phyloP scores from a whole-genome alignment of 768 basidiomycete species.

The Fomitopsis pulvina region DNA sequence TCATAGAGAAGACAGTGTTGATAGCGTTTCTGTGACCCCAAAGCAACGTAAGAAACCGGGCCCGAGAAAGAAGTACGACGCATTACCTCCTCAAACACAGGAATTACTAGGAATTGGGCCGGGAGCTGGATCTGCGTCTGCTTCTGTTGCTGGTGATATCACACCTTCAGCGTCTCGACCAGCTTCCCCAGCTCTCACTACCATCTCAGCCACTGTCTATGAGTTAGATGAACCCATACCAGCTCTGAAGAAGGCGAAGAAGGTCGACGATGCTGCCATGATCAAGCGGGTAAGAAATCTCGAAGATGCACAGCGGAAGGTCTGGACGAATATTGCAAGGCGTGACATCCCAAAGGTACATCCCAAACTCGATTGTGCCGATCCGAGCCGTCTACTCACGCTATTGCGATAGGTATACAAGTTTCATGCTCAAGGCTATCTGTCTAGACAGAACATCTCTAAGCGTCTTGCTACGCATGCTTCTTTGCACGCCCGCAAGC shows the following conservation, averaged over 20 bases:
- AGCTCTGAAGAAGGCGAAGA: slow-evolving; percentile 69
- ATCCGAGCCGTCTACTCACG: not conserved
- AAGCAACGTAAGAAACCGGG: slow-evolving; percentile 53
- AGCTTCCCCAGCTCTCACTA: slow-evolving; percentile 52
- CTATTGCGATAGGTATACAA: slow-evolving; percentile 59
- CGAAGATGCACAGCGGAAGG: slow-evolving; percentile 81
- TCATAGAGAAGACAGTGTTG: slow-evolving; percentile 50
- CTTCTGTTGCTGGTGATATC: slow-evolving; percentile 56
- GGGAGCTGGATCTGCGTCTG: slow-evolving; percentile 36
- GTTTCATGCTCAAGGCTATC: slow-evolving; percentile 60
- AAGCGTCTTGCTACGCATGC: slow-evolving; percentile 74
- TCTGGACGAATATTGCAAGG: slow-evolving; percentile 85
- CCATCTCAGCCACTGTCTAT: slow-evolving; percentile 55
- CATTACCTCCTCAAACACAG: slow-evolving; percentile 43
- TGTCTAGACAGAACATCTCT: slow-evolving; percentile 57
- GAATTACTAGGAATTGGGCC: slow-evolving; percentile 37
- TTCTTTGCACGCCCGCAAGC: slow-evolving; percentile 72
- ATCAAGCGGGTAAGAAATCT: slow-evolving; percentile 68
- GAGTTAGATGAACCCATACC: slow-evolving; percentile 67
- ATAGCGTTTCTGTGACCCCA: slow-evolving; percentile 47
- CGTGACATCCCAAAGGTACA: slow-evolving; percentile 77
- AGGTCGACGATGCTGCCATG: slow-evolving; percentile 66
- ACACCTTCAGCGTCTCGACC: slow-evolving; percentile 69
- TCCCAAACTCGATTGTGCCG: not conserved
- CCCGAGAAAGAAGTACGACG: slow-evolving; percentile 51